Evolutionary conservation across 257 asterid genomes (phyloP).

Genomic region (Solanum sitiens): DNA sequence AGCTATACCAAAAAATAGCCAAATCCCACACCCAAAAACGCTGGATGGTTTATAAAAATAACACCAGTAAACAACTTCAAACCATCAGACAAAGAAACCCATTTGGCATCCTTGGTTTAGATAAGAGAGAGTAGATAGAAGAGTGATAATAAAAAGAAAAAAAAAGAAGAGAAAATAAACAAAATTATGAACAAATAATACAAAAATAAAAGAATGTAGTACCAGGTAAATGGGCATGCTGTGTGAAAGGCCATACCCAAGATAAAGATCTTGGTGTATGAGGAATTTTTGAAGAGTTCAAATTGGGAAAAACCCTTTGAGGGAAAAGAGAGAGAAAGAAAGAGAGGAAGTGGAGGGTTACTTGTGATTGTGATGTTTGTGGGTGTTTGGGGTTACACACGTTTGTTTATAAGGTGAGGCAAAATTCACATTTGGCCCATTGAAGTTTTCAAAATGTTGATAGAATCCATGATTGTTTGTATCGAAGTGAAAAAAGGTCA

Average conservation of each 20-base stretch:
- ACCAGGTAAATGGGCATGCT: slow-evolving; percentile 99
- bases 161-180: not conserved
- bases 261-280: slow-evolving; percentile 11
- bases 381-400: slow-evolving; percentile 5
- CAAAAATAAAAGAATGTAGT: slow-evolving; percentile 3
- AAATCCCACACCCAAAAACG: not conserved
- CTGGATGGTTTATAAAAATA: not conserved
- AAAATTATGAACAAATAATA: not conserved
- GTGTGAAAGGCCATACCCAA: slow-evolving; percentile 88
- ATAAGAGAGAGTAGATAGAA: no score
- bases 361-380: not conserved
- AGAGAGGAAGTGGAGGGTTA: not conserved
- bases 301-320: slow-evolving; percentile 1
- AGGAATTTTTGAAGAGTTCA: slow-evolving; percentile 15
- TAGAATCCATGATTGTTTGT: not conserved
- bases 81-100: slow-evolving; percentile 3
- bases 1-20: not conserved
- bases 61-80: not conserved
- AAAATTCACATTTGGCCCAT: slow-evolving; percentile 1
- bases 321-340: slow-evolving; percentile 3
- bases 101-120: not conserved
- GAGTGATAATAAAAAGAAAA: not conserved
- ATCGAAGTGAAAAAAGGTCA: not conserved
- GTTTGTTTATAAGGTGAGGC: not conserved
- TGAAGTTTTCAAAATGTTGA: not conserved